Base-by-base conservation (phyloP, 2,329 filamentous ascomycete genomes). In the Fusarium sp. region DNA sequence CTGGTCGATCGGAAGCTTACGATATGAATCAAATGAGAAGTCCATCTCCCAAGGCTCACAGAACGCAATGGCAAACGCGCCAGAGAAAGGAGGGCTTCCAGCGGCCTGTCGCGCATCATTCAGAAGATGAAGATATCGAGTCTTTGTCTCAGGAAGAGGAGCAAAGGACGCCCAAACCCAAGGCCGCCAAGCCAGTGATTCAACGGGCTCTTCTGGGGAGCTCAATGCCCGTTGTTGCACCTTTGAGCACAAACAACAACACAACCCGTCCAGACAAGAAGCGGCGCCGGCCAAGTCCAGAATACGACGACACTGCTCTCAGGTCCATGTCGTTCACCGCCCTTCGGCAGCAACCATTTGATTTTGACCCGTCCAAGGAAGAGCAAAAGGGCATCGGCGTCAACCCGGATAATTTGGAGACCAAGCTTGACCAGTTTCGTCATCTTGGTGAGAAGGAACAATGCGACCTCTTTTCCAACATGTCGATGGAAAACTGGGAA, bases 241-340 rank as follows among this genome's bases (percentile, higher is more conserved):
- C 55, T 13, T 54, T 64, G 14, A 54, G 48, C n/a, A 42, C 21
- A 3, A 31, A 21, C 14, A 8, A 33, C 29, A 42, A 33, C 23
- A 66, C 52, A 15, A 56, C 57, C 11, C 38, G 57, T 5, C 69
- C 57, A 17, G 70, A 73, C 29, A 74, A 67, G 42, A 81, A 79
- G 50, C 80, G 82, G 31, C 76, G 78, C 13, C 77, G 75, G 3
- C 72, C 71, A 32, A 80, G 76, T 54, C 75, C 79, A 27, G 84
- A 87, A 68, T 87, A 87, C 61, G 82, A 86, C 57, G 84, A 87
- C 68, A 79, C 78, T 38, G 76, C 79, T 36, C 76, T 87, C n/a
- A 77, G 78, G 57, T 70, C 72, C 9, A 87, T 87, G 84, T 76
- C 76, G 38, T 87, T 81, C 69, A 63, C 76, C 3, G 77, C 82